Conservation (phyloP, 192 early-diverging fungal genomes). For the Borealophlyctis nickersoniae region DNA sequence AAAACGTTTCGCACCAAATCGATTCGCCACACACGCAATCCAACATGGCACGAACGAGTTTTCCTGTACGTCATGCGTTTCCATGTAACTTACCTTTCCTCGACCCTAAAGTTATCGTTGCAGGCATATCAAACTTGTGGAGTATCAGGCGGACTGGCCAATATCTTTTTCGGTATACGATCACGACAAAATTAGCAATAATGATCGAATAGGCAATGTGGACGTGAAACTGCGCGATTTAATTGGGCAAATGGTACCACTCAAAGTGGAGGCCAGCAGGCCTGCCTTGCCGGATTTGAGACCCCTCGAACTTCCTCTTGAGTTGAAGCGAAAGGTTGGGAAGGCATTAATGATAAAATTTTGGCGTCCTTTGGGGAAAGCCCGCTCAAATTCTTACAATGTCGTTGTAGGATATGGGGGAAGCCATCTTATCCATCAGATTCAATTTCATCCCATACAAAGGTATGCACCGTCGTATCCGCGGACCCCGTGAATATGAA, state of each 20-base stretch:
- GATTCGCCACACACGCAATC: constrained; percentile 65
- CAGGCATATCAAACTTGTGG: constrained; percentile 33
- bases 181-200: constrained; percentile 67
- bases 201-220: constrained; percentile 58
- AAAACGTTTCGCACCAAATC: constrained; percentile 68
- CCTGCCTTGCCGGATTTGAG: constrained; percentile 14
- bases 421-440: constrained; percentile 44
- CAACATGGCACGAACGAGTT: constrained; percentile 74
- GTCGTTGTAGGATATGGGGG: constrained; percentile 28
- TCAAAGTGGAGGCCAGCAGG: constrained; percentile 8
- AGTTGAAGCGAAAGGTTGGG: constrained; percentile 13
- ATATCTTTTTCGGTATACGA: constrained; percentile 61
- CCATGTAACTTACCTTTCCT: neutral
- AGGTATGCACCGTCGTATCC: constrained; percentile 5
- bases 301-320: constrained; percentile 19
- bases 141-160: constrained; percentile 35
- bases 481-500: neutral
- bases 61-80: constrained; percentile 33
- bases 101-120: neutral
- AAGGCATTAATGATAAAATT: neutral
- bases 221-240: constrained; percentile 49
- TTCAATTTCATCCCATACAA: constrained; percentile 67
- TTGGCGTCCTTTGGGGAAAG: too few relatives aligned
- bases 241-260: constrained; percentile 40
- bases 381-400: neutral